Percentiles rank a stretch among this genome's conserved stretches.
phyloP scores from a whole-genome alignment of 2,329 filamentous ascomycete genomes.

The Aureobasidium sp. region DNA sequence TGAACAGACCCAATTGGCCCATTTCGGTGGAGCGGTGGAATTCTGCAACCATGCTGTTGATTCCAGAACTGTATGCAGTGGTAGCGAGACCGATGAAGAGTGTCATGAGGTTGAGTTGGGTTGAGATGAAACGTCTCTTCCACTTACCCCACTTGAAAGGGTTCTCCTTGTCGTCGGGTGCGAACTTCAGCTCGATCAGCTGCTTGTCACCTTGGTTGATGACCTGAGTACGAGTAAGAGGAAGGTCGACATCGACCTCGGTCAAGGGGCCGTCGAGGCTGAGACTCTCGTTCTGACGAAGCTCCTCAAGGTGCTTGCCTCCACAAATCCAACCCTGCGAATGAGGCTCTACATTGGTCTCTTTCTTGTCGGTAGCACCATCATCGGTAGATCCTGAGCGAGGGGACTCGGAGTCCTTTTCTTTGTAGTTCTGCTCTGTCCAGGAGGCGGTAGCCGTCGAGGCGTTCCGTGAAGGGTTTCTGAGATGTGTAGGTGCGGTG shows the following conservation, averaged over 20 bases:
- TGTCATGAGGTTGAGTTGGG: slow-evolving; percentile 44
- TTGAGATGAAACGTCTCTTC: slow-evolving; percentile 40
- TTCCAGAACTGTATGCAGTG: slow-evolving; percentile 45
- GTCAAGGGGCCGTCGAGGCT: slow-evolving; percentile 30
- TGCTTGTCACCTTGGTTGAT: slow-evolving; percentile 37
- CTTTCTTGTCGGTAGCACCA: not conserved
- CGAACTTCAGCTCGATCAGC: slow-evolving; percentile 40
- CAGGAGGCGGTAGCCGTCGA: not conserved
- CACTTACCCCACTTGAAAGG: slow-evolving; percentile 43
- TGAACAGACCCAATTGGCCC: slow-evolving; percentile 43
- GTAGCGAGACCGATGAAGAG: slow-evolving; percentile 48
- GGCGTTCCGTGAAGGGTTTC: slow-evolving; percentile 1
- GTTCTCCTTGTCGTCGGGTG: slow-evolving; percentile 40
- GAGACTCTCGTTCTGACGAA: slow-evolving; percentile 25
- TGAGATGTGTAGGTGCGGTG: slow-evolving; percentile 1
- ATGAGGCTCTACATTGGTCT: slow-evolving; percentile 7
- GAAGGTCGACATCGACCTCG: slow-evolving; percentile 42
- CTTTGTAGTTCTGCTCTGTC: slow-evolving; percentile 4
- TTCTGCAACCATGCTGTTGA: slow-evolving; percentile 39
- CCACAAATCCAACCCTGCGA: slow-evolving; percentile 26
- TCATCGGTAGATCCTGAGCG: not conserved
- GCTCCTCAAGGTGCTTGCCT: slow-evolving; percentile 30
- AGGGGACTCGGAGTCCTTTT: slow-evolving; percentile 7
- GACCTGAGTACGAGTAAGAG: slow-evolving; percentile 39
- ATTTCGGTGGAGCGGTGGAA: slow-evolving; percentile 35